These are phyloP conservation scores for Fusarium fracticaudum DNA, from an alignment of 2,329 filamentous ascomycete species.

Conservation along the genomic window DNA sequence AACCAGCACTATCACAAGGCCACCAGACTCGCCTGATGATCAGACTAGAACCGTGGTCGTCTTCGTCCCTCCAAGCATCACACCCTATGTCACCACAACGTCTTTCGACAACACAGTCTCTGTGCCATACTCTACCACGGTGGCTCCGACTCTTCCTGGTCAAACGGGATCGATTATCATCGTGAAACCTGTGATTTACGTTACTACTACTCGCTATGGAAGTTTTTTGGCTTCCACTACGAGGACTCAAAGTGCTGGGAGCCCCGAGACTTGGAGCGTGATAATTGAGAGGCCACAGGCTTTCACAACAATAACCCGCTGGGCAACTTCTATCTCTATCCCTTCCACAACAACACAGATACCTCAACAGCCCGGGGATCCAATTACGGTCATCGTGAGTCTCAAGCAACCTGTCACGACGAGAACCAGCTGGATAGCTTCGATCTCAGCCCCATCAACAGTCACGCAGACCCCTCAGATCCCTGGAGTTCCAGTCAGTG, in stretches of 20 bases:
- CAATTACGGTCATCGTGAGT: background rate
- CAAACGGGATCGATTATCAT: background rate
- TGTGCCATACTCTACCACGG: background rate
- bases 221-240: background rate
- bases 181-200: background rate
- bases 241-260: background rate
- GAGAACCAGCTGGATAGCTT: background rate
- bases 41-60: background rate
- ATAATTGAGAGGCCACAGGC: too few relatives aligned
- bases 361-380: background rate
- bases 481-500: too few relatives aligned
- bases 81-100: background rate
- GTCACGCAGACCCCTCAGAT: background rate
- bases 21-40: background rate
- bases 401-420: background rate
- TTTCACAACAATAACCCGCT: background rate
- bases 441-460: background rate
- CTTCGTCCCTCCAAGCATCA: background rate
- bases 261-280: too few relatives aligned
- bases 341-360: background rate
- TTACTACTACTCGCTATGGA: slow-evolving; percentile 3
- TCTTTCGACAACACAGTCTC: background rate
- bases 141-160: background rate
- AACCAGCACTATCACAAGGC: too few relatives aligned
- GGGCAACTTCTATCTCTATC: background rate